Evolutionary conservation across 352 stramenopile species (phyloP), one percentile per base, ranked within the genome.

Genomic region (Phytophthora podocarpi): DNA sequence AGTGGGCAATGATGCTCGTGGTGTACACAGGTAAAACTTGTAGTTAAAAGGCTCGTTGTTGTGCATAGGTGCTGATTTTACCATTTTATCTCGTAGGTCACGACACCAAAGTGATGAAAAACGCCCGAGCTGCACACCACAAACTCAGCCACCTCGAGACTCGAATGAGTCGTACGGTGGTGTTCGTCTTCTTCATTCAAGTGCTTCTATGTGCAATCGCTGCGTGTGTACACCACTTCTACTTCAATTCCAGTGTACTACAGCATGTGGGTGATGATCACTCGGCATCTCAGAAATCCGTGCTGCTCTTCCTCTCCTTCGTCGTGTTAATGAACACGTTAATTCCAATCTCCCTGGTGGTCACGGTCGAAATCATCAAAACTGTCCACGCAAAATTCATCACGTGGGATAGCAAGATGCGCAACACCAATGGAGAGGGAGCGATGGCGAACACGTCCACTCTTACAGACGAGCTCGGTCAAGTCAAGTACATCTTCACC

Each of bases 321-420:
- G 50, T 98, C 28, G 90, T 98, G 45, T 73, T 98, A 20, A 87
- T 96, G 78, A 96, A 95, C 69, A 94, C 89, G 24, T 77, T 98
- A 39, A 97, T 98, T 24, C 95, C 93, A 5, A 97, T 98, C 48
- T 97, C 91, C 5, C 78, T 98, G 5, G 96, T 98, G 55, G 87
- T 98, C 5, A 91, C 82, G 0, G 76, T 91, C 30, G 90, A 91
- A 63, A 72, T 92, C 18, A 80, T 92, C 58, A 94, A 94, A 47
- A 77, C 62, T 1, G 50, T 87, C 1, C 86, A 95, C 46, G 82
- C 83, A 0, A 86, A 89, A 37, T 93, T 91, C 46, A 93, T 95
- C 41, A 74, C 61, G 11, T 95, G 86, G 84, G 86, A 95, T 32
- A 70, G 72, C 37, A 56, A 70, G 16, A 95, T 95, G 86, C 64